These are phyloP conservation scores for Zalaria obscura DNA, from an alignment of 2,329 filamentous ascomycete species.

Conservation along the genomic window DNA sequence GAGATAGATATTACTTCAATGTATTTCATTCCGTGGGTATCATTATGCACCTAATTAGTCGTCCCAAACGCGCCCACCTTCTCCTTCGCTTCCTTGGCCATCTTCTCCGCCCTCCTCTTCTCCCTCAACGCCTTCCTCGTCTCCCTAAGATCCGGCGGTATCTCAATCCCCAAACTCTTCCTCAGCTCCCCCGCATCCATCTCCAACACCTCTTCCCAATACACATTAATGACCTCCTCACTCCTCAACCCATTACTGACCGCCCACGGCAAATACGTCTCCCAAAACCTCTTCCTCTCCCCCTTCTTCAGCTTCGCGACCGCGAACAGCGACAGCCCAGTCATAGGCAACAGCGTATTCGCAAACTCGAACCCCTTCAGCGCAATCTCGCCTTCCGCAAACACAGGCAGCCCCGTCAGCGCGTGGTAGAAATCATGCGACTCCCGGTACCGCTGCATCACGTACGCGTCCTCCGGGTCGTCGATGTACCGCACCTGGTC, in stretches of 20 bases:
- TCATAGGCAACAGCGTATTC: slow-evolving; percentile 92
- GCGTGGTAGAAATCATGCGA: slow-evolving; percentile 98
- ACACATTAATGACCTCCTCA: slow-evolving; percentile 83
- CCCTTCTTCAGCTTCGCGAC: slow-evolving; percentile 47
- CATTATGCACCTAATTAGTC: neutral
- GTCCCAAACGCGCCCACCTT: slow-evolving; percentile 6
- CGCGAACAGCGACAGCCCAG: slow-evolving; percentile 70
- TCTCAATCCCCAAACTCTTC: slow-evolving; percentile 65
- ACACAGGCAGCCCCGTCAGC: slow-evolving; percentile 74
- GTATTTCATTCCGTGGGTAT: too few relatives aligned
- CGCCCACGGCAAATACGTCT: slow-evolving; percentile 80
- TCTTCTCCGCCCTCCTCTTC: slow-evolving; percentile 52
- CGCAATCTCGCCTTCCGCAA: slow-evolving; percentile 94
- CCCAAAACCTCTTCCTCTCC: slow-evolving; percentile 53
- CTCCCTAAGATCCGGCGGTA: slow-evolving; percentile 70
- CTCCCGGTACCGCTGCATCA: slow-evolving; percentile 95
- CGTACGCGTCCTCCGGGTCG: slow-evolving; percentile 90
- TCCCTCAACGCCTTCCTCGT: slow-evolving; percentile 59
- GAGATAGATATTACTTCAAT: too few relatives aligned
- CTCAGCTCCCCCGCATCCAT: slow-evolving; percentile 68
- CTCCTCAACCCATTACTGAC: slow-evolving; percentile 63
- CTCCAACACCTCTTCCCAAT: slow-evolving; percentile 91
- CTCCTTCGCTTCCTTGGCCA: slow-evolving; percentile 16
- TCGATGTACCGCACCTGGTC: slow-evolving; percentile 77
- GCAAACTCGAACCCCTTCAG: slow-evolving; percentile 96